phyloP scores from a whole-genome alignment of 2,329 filamentous ascomycete species.

The Dactylellina leptospora region DNA sequence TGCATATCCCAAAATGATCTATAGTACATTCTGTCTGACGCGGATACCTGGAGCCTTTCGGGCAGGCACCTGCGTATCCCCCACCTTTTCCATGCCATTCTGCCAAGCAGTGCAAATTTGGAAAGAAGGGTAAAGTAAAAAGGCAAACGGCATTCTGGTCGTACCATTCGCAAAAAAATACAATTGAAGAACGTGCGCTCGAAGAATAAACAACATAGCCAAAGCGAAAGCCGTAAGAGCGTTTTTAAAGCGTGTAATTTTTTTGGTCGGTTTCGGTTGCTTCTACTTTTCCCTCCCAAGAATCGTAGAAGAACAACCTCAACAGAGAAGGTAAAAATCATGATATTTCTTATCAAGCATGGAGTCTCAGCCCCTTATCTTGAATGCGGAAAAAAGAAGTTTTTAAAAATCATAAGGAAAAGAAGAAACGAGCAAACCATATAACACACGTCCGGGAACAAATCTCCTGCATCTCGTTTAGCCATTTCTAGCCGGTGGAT shows the following conservation, averaged over 20 bases:
- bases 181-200: slow-evolving; percentile 6
- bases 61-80: slow-evolving; percentile 1
- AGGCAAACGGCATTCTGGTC: slow-evolving; percentile 31
- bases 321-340: slow-evolving; percentile 5
- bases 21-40: slow-evolving; percentile 50
- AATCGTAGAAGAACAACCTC: neutral
- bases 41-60: neutral
- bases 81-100: slow-evolving; percentile 24
- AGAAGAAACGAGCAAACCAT: neutral
- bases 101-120: slow-evolving; percentile 13
- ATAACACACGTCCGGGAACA: neutral
- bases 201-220: slow-evolving; percentile 2
- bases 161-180: slow-evolving; percentile 24
- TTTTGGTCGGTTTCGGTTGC: neutral
- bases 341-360: slow-evolving; percentile 2
- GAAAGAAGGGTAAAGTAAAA: slow-evolving; percentile 22
- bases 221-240: slow-evolving; percentile 3
- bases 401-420: slow-evolving; percentile 32
- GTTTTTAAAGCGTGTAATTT: slow-evolving; percentile 3
- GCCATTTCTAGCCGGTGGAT: slow-evolving; percentile 52
- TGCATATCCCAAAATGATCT: slow-evolving; percentile 18
- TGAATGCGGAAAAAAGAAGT: neutral
- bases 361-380: too few relatives aligned
- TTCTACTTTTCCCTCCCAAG: slow-evolving; percentile 1
- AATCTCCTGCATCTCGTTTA: neutral